Base-by-base conservation (phyloP, 129 eudicot genomes). In the Erigeron canadensis region DNA sequence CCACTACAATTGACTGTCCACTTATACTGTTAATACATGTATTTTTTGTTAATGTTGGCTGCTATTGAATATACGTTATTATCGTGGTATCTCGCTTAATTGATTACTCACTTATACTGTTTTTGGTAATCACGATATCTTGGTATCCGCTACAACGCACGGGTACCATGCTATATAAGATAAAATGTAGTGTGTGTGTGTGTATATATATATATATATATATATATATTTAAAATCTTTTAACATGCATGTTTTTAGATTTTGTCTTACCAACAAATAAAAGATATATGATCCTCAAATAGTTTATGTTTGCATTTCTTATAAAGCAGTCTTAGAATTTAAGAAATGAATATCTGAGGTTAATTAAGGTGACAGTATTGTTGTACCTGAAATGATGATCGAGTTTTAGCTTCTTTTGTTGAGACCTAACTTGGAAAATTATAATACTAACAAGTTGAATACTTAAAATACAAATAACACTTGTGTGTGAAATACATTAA, bases 361-460 rank as follows among this genome's bases (percentile, higher is more conserved):
- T 70, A n/a, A 70, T 23, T 23, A 28, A 28, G 34, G 67, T 44
- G 71, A 63, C 47, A 45, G 34, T 61, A 76, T 69, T 45, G 34
- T 19, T 46, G 51, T 28, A 63, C 77, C 76, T 70, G 41, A 64
- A 70, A 71, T 65, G 81, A 70, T 67, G 74, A 53, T 70, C 43
- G 63, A 63, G 77, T 77, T 63, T 50, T 77, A 71, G 66, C 81
- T 77, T 55, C 81, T 77, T 71, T 43, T 77, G 72, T 51, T 63
- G 76, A 53, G 53, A 77, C 67, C 72, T 55, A 70, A 42, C 17
- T 70, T 23, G 42, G 51, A 41, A 55, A 70, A 62, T 22, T 77
- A 15, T 70, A 43, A 70, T 77, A 77, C 72, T 28, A 72, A 17
- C 7, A 41, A 60, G 10, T 63, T 48, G 69, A 77, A 70, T 43